Evolutionary conservation across 192 early-diverging fungal species (phyloP).

Genomic region (Backusella mclennaniae): DNA sequence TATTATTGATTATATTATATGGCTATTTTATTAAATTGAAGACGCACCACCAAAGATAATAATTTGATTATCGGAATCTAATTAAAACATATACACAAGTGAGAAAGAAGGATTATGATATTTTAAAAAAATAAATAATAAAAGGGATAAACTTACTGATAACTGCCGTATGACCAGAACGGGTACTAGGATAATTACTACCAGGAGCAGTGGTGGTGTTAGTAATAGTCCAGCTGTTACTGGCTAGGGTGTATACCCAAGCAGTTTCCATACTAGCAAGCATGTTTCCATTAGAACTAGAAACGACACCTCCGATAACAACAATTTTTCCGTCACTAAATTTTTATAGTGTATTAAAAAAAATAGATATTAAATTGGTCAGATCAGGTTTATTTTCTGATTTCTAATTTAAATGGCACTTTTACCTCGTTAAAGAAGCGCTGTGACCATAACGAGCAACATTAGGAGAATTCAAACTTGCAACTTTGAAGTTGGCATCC

Average conservation of each 20-base stretch:
- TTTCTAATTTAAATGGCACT: neutral
- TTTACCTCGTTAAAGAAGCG: slow-evolving; percentile 20
- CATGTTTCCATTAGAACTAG: neutral
- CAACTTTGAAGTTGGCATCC: slow-evolving; percentile 4
- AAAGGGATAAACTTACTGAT: slow-evolving; percentile 19
- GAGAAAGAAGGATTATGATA: neutral
- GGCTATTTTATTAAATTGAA: neutral
- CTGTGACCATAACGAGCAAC: slow-evolving; percentile 23
- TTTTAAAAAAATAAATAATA: neutral
- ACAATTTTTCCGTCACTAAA: slow-evolving; percentile 30
- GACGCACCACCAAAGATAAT: slow-evolving; percentile 32
- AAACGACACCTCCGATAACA: slow-evolving; percentile 28
- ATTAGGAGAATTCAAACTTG: neutral
- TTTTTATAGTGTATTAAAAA: neutral
- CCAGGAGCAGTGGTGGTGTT: neutral
- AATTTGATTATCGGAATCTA: slow-evolving; percentile 25
- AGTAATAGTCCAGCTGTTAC: slow-evolving; percentile 11
- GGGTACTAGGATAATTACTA: neutral
- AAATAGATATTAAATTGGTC: neutral
- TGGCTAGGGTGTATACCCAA: slow-evolving; percentile 16
- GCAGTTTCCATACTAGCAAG: slow-evolving; percentile 9
- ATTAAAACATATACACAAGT: neutral
- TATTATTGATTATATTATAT: neutral
- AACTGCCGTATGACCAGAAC: slow-evolving; percentile 29
- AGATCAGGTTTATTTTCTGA: neutral